Percentiles rank a stretch among this genome's conserved stretches.
Conservation (phyloP, 1,284 basidiomycete species). For the Coniferiporia sulphurascens region DNA sequence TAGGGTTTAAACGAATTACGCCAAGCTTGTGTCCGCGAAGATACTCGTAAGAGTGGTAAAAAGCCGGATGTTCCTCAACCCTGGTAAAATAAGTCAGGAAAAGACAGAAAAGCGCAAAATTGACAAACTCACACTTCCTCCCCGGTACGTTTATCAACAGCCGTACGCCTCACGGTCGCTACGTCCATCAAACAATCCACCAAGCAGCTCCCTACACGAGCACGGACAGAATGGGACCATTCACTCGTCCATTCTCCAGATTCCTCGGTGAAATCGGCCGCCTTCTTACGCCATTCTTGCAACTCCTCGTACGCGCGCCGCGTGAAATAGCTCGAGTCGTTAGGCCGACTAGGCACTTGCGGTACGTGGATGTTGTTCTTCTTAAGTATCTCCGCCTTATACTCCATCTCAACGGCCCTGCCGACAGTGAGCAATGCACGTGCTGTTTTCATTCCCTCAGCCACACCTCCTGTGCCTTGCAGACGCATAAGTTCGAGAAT, state of each 20-base stretch:
- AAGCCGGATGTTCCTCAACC: conserved; percentile 84
- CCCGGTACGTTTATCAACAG: conserved; percentile 49
- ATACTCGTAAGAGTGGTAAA: conserved; percentile 92
- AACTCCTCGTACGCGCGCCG: conserved; percentile 52
- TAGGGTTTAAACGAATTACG: conserved; percentile 84
- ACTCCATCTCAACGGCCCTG: conserved; percentile 83
- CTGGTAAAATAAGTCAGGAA: conserved; percentile 31
- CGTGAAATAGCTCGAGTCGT: conserved; percentile 49
- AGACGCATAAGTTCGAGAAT: conserved; percentile 90
- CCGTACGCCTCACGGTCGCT: conserved; percentile 71
- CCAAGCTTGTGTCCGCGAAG: conserved; percentile 89
- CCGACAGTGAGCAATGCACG: conserved; percentile 83
- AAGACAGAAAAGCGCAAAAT: not conserved
- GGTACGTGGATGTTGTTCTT: conserved; percentile 57
- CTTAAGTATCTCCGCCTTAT: conserved; percentile 79
- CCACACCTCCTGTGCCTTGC: conserved; percentile 71
- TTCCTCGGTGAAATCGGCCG: conserved; percentile 60
- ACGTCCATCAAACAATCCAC: conserved; percentile 83
- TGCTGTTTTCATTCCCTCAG: conserved; percentile 88
- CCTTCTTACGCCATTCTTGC: conserved; percentile 54
- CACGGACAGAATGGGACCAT: conserved; percentile 78
- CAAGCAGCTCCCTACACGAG: conserved; percentile 80
- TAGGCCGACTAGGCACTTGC: conserved; percentile 27
- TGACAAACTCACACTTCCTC: conserved; percentile 47
- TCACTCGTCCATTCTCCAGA: conserved; percentile 69